phyloP scores from a whole-genome alignment of 176 grass and related monocot species.

The Poa pratensis region DNA sequence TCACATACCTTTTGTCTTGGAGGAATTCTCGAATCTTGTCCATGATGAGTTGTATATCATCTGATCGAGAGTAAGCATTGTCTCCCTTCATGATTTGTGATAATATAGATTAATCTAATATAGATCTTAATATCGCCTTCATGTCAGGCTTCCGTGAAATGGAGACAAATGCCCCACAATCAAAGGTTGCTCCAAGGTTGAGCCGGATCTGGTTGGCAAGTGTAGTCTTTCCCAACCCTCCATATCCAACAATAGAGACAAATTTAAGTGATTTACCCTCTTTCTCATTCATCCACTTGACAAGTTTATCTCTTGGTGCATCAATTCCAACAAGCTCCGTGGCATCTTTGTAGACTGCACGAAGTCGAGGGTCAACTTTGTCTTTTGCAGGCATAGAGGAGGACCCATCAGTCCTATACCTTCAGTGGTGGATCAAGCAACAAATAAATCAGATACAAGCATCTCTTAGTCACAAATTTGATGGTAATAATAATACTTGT shows the following conservation, averaged over 20 bases:
- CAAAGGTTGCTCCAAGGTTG: not conserved
- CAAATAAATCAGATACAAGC: not conserved
- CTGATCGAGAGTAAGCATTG: not conserved
- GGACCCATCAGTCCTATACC: not conserved
- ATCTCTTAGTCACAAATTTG: not conserved
- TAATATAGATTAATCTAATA: too few relatives aligned
- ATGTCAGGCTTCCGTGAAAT: constrained; percentile 27
- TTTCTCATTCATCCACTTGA: constrained; percentile 7
- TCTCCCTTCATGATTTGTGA: not conserved
- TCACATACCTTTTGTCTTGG: not conserved
- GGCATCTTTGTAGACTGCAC: not conserved
- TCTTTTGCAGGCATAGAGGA: not conserved
- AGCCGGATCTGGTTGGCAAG: not conserved
- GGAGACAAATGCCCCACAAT: not conserved
- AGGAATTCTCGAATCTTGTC: constrained; percentile 15
- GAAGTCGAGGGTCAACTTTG: constrained; percentile 6
- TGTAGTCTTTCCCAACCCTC: constrained; percentile 11
- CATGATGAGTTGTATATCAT: constrained; percentile 17
- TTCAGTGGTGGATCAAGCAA: not conserved
- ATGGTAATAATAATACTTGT: not conserved
- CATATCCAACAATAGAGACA: constrained; percentile 14
- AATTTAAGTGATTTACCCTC: not conserved
- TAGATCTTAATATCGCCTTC: constrained; percentile 22
- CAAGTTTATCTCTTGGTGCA: constrained; percentile 4
- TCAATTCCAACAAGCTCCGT: constrained; percentile 1